A percentile compares a stretch with the other conserved stretches of the same genome.
phyloP scores from a whole-genome alignment of 2,329 filamentous ascomycete genomes.

The Raffaelea deltoideospora region DNA sequence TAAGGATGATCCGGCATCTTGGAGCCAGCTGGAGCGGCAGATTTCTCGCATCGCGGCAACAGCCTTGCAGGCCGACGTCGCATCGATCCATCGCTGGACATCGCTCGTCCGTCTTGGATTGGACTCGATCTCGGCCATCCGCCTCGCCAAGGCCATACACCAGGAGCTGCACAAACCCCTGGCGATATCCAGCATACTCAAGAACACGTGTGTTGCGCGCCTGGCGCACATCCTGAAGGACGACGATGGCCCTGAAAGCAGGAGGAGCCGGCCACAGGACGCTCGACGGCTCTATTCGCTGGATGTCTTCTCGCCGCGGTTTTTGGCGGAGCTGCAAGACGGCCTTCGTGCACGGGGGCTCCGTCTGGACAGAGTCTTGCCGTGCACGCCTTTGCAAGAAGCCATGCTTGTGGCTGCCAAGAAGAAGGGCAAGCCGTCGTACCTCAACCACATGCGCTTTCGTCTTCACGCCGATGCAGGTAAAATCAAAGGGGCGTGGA shows the following conservation, averaged over 20 bases:
- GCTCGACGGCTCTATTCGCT: background rate
- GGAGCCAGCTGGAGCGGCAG: constrained; percentile 28
- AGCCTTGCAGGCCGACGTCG: constrained; percentile 27
- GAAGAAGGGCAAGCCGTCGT: constrained; percentile 34
- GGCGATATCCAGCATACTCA: constrained; percentile 55
- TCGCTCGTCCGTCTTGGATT: constrained; percentile 68
- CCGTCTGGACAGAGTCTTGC: constrained; percentile 43
- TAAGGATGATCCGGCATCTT: background rate
- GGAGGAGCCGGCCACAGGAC: background rate
- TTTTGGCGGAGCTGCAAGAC: constrained; percentile 7
- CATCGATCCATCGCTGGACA: constrained; percentile 43
- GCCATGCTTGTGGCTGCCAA: constrained; percentile 59
- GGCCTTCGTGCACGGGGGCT: constrained; percentile 1
- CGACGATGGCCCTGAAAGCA: too few species aligned
- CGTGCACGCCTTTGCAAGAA: constrained; percentile 78
- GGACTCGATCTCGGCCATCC: constrained; percentile 71
- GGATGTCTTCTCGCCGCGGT: constrained; percentile 14
- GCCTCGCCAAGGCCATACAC: constrained; percentile 44
- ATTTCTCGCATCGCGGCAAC: constrained; percentile 41
- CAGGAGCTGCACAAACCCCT: constrained; percentile 28
- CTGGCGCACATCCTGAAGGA: constrained; percentile 32
- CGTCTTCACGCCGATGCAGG: constrained; percentile 34
- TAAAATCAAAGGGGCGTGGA: constrained; percentile 46
- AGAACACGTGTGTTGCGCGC: constrained; percentile 48
- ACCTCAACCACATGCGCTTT: constrained; percentile 60